Evolutionary conservation across 2,329 filamentous ascomycete species (phyloP).

Genomic region (Epichloe bromicola): DNA sequence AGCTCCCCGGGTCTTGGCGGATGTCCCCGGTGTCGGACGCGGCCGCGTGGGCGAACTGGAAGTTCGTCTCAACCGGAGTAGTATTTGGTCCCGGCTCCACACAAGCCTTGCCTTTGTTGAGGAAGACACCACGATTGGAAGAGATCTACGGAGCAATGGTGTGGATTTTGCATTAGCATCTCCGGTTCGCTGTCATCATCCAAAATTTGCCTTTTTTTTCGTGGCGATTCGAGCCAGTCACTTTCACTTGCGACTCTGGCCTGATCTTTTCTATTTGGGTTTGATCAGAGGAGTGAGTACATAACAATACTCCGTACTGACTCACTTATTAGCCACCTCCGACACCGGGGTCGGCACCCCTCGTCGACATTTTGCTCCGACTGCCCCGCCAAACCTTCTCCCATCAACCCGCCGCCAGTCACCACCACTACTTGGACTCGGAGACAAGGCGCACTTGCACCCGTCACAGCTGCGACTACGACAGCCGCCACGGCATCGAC

Average conservation of each 20-base stretch:
- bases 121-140: background rate
- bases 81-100: background rate
- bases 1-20: too few species aligned
- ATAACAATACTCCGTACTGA: background rate
- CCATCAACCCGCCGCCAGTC: conserved; percentile 1
- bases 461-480: conserved; percentile 8
- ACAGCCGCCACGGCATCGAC: conserved; percentile 15
- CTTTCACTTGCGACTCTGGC: too few species aligned
- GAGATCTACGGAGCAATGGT: background rate
- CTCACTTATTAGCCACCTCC: background rate
- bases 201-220: too few species aligned
- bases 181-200: background rate
- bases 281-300: too few species aligned
- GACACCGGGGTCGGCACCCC: background rate
- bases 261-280: too few species aligned
- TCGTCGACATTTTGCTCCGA: conserved; percentile 1
- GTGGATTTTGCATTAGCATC: background rate
- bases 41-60: too few species aligned
- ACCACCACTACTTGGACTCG: background rate
- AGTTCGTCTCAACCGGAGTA: too few species aligned
- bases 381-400: conserved; percentile 6
- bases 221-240: too few species aligned
- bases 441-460: background rate
- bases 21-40: too few species aligned
- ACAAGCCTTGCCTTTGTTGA: background rate